Base-by-base conservation (phyloP, 306 rosid species). In the Macrotyloma uniflorum region DNA sequence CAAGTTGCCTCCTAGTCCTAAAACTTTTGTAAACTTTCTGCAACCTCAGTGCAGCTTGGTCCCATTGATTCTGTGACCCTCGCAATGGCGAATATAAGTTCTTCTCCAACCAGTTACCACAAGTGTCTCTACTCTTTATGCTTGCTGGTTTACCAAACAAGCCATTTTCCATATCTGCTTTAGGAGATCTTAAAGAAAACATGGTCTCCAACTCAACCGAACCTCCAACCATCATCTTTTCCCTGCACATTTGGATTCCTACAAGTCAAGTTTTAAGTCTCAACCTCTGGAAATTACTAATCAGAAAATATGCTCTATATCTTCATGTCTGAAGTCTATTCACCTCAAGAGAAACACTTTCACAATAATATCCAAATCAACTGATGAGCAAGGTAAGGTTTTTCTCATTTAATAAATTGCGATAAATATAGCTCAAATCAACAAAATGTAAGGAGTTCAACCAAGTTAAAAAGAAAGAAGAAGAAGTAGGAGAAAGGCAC, bases 11-110 rank as follows among this genome's bases (percentile, higher is more conserved):
- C 70, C 97, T 86, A n/a, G 93, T 91, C 69, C 97, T 83, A 61
- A 93, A 93, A 82, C 98, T 93, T 80, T 90, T 93, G 88, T 93
- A 93, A 74, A 91, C 97, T 84, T 93, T 93, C 87, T 93, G 97
- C 83, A 93, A 81, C 82, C 43, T 91, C 51, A 93, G 67, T 55
- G 98, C 98, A 65, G 98, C 97, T 59, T 10, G 79, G 75, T 84
- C 68, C 82, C 87, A 79, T 3, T 78, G 49, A 3, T 63, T 55
- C 14, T 1, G 35, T 13, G 82, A 78, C 76, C 78, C 86, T 6
- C 4, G 9, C 65, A 38, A 42, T 50, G 80, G 78, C 12, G 82
- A 55, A 6, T 49, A 72, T 16, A 70, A 35, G 65, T 47, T 64
- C 76, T 51, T 84, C 18, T 85, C 82, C 16, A 82, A 83, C 30